Evolutionary conservation across 768 basidiomycete species (phyloP), one percentile per base, ranked within the genome.

Genomic region (Suillus clintonianus): DNA sequence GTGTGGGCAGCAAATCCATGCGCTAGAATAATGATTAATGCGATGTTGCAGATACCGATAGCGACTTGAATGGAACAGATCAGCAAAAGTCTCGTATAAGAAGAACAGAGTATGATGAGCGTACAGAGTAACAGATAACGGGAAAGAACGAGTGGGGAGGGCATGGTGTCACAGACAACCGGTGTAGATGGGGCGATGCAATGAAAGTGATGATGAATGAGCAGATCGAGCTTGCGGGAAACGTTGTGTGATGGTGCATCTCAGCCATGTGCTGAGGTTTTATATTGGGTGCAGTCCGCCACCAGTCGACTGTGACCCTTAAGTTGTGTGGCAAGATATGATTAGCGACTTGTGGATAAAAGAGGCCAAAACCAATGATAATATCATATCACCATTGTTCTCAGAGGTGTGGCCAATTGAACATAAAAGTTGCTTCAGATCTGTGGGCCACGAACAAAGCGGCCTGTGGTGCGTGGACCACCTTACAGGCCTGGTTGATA

Each of bases 151-250:
- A 70, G 71, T 34, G 65, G 61, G 54, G 75, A 74, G 15, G 72
- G 22, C 72, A 74, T 76, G 54, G 47, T 58, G 69, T 69, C 69
- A 64, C 74, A 58, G 69, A 75, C 73, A 61, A 47, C 67, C 58
- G 22, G 41, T 27, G 37, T 22, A 45, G 37, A 45, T 55, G 51
- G 41, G 39, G 32, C 53, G 48, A 55, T 63, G 54, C 19, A 63
- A 54, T 64, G 64, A 64, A 61, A 59, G 62, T 45, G 42, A 53
- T 45, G 36, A 54, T 62, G 62, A 34, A 37, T 17, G 42, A 30
- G 39, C 36, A 65, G 54, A 56, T 61, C 19, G 60, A 61, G 59
- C 50, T 55, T 55, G 43, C 54, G 39, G 54, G 37, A 36, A 27
- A 48, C n/a, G 62, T 36, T 34, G 43, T 62, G 59, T 42, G 45